phyloP scores from a whole-genome alignment of 352 stramenopile genomes.

The Pseudoperonospora humuli region DNA sequence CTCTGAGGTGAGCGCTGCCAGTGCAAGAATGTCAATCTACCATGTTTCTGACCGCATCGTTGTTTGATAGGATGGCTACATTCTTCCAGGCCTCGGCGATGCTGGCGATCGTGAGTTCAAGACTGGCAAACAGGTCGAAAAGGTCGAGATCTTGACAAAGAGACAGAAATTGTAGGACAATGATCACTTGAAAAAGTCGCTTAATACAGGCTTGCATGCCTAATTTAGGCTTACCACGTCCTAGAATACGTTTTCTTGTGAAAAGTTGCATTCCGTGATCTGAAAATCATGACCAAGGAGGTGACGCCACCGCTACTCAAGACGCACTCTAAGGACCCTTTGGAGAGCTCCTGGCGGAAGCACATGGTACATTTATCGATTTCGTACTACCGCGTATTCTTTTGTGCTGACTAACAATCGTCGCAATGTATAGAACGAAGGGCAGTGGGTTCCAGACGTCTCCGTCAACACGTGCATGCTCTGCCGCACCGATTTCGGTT shows the following conservation, averaged over 20 bases:
- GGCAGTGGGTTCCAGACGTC: conserved; percentile 80
- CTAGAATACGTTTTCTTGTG: neutral
- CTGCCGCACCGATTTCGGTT: conserved; percentile 76
- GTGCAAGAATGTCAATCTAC: too few relatives aligned
- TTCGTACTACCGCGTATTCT: neutral
- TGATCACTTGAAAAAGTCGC: neutral
- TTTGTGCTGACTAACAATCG: neutral
- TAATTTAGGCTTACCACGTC: neutral
- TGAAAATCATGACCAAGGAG: conserved; percentile 16
- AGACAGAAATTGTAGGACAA: conserved; percentile 46
- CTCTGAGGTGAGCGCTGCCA: conserved; percentile 58
- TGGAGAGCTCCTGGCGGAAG: conserved; percentile 80
- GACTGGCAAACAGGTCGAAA: conserved; percentile 50
- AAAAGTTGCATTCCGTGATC: conserved; percentile 8
- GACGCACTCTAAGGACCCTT: conserved; percentile 72
- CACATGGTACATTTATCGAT: conserved; percentile 50
- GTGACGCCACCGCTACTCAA: conserved; percentile 47
- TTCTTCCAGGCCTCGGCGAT: conserved; percentile 74
- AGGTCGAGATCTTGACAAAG: conserved; percentile 27
- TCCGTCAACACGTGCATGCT: conserved; percentile 76
- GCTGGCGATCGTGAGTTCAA: conserved; percentile 81
- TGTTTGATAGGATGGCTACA: conserved; percentile 59
- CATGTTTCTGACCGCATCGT: conserved; percentile 17
- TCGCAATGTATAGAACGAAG: conserved; percentile 44
- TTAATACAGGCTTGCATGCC: too few relatives aligned